Conservation (phyloP, 345 rosid species). For the Eucalyptus rudis region DNA sequence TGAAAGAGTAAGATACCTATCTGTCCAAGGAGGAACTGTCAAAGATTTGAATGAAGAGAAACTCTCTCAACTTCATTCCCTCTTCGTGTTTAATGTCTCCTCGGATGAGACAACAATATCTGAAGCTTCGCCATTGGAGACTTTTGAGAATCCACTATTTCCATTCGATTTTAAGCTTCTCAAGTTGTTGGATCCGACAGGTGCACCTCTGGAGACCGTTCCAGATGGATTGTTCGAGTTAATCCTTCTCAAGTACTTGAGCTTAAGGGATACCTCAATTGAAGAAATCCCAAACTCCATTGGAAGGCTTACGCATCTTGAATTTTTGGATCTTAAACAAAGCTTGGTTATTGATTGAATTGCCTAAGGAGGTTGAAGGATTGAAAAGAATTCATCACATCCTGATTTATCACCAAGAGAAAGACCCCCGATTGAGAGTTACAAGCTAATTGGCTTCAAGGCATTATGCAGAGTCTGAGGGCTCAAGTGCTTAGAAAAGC, state of each 20-base stretch:
- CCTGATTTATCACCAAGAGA: too few relatives aligned
- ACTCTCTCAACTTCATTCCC: constrained; percentile 1
- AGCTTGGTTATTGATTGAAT: too few relatives aligned
- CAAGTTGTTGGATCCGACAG: not conserved
- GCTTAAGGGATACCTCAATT: too few relatives aligned
- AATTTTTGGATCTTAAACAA: too few relatives aligned
- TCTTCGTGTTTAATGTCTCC: constrained; percentile 2
- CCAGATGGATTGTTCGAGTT: not conserved
- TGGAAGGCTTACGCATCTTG: too few relatives aligned
- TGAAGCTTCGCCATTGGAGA: not conserved
- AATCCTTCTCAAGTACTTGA: not conserved
- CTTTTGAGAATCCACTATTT: not conserved
- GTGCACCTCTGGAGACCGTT: not conserved
- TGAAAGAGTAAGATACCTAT: constrained; percentile 12
- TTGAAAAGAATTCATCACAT: too few relatives aligned
- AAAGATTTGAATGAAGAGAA: not conserved
- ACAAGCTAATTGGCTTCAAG: not conserved
- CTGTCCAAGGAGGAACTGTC: constrained; percentile 1
- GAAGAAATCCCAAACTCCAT: too few relatives aligned
- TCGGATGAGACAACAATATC: not conserved
- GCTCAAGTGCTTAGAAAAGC: not conserved
- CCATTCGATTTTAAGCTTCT: not conserved
- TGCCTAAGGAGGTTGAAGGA: too few relatives aligned
- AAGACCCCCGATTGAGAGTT: too few relatives aligned
- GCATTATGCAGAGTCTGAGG: not conserved